phyloP scores from a whole-genome alignment of 2,329 filamentous ascomycete genomes.

The Aureobasidium mangrovei region DNA sequence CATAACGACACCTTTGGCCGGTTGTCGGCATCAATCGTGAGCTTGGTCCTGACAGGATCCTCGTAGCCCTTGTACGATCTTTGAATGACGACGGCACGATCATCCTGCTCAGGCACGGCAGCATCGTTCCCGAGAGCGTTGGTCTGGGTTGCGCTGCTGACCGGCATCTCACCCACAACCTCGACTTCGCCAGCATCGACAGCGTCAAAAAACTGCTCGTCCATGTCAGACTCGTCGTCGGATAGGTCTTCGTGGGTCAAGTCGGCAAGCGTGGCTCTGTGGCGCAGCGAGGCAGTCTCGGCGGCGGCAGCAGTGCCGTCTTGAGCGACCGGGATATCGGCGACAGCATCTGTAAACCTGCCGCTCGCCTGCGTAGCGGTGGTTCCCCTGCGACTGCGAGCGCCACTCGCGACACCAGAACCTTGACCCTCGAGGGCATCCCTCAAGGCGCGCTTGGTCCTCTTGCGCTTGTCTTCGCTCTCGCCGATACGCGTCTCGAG shows the following conservation, averaged over 20 bases:
- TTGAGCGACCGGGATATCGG: conserved; percentile 11
- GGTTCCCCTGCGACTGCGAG: conserved; percentile 14
- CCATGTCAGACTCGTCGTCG: conserved; percentile 73
- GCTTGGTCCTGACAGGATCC: conserved; percentile 65
- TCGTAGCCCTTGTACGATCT: conserved; percentile 85
- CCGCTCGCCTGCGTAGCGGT: background rate
- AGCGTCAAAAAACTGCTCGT: conserved; percentile 95
- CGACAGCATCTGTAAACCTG: conserved; percentile 16
- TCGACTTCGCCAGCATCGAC: conserved; percentile 89
- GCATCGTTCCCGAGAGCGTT: conserved; percentile 15
- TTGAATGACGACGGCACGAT: conserved; percentile 55
- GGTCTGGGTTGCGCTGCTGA: conserved; percentile 31
- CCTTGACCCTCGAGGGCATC: conserved; percentile 63
- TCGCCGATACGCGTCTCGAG: conserved; percentile 81
- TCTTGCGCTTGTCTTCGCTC: conserved; percentile 79
- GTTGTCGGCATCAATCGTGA: conserved; percentile 88
- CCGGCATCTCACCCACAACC: conserved; percentile 58
- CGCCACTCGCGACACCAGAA: conserved; percentile 17
- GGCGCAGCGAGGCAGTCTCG: conserved; percentile 30
- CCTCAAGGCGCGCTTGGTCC: conserved; percentile 79
- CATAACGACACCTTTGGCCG: conserved; percentile 90
- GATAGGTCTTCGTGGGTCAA: conserved; percentile 58
- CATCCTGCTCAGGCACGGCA: conserved; percentile 16
- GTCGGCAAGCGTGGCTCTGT: conserved; percentile 59
- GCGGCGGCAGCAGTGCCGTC: conserved; percentile 12